A percentile compares a stretch with the other conserved stretches of the same genome.
Conservation (phyloP, 1,284 basidiomycete genomes). For the Rhodotorula sp. region DNA sequence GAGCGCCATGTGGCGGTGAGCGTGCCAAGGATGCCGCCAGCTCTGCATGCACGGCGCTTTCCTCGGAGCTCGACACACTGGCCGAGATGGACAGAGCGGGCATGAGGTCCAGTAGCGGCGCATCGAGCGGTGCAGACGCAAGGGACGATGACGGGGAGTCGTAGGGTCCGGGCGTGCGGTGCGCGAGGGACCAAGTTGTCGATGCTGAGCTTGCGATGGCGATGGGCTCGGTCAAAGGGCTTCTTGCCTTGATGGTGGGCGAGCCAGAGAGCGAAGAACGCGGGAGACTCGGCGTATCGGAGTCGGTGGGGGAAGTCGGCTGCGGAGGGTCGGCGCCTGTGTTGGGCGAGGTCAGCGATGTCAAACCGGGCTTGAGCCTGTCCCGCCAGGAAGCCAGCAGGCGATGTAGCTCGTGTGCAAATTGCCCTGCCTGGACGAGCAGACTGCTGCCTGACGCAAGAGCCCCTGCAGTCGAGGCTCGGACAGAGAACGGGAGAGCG, state of each 20-base stretch:
- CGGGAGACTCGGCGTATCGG: not conserved
- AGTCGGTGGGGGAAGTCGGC: no score
- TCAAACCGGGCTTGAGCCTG: no score
- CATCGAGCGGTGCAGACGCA: constrained; percentile 5
- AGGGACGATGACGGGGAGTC: constrained; percentile 1
- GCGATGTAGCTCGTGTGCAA: no score
- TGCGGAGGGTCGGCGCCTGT: no score
- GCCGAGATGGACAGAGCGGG: constrained; percentile 14
- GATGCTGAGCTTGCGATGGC: not conserved
- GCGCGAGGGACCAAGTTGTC: not conserved
- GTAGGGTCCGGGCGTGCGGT: not conserved
- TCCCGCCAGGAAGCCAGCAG: no score
- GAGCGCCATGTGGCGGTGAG: not conserved
- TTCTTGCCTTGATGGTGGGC: not conserved
- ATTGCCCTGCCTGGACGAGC: no score
- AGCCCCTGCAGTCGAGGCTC: no score
- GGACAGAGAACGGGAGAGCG: no score
- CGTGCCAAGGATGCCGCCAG: not conserved
- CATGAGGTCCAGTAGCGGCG: constrained; percentile 19
- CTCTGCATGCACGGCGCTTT: not conserved
- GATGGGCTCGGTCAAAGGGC: not conserved
- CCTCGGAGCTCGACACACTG: constrained; percentile 13
- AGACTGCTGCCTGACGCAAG: no score
- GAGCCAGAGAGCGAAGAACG: not conserved
- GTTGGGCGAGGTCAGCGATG: no score